These are phyloP conservation scores for Cytospora mali DNA, from an alignment of 2,329 filamentous ascomycete species.

Conservation along the genomic window DNA sequence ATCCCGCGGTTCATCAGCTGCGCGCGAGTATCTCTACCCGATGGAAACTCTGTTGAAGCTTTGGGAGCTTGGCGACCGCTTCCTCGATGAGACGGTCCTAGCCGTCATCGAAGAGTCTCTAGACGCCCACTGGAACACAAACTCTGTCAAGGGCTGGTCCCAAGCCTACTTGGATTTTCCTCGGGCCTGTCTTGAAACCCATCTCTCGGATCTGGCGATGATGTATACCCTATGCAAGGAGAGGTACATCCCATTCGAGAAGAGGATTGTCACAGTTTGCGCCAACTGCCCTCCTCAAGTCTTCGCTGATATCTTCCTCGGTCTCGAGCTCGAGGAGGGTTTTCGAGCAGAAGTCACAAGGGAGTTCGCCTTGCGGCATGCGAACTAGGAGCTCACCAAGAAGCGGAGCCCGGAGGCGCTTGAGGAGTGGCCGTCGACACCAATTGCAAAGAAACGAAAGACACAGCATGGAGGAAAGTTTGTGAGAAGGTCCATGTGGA, in stretches of 20 bases:
- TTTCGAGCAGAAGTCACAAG: conserved; percentile 24
- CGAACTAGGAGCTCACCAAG: not conserved
- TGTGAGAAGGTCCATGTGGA: not conserved
- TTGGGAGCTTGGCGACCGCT: conserved; percentile 32
- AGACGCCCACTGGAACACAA: conserved; percentile 26
- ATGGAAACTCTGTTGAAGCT: conserved; percentile 27
- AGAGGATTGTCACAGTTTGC: conserved; percentile 27
- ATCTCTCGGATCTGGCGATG: not conserved
- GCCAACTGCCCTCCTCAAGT: conserved; percentile 32
- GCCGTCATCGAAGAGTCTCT: conserved; percentile 30
- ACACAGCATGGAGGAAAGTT: no score
- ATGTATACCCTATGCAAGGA: conserved; percentile 30
- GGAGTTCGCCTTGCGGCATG: conserved; percentile 1
- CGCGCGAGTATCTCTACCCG: not conserved
- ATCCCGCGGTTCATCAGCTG: not conserved
- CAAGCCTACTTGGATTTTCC: not conserved
- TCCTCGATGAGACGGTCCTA: conserved; percentile 26
- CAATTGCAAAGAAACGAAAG: not conserved
- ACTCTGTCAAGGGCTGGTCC: not conserved
- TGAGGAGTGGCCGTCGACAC: not conserved
- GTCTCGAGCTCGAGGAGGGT: conserved; percentile 28
- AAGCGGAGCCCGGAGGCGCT: not conserved
- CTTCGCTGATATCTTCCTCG: conserved; percentile 24
- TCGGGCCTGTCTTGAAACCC: not conserved
- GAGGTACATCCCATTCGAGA: conserved; percentile 29